Evolutionary conservation across 2,329 filamentous ascomycete genomes (phyloP), one percentile per base, ranked within the genome.

Genomic region (Penicillium sp.): DNA sequence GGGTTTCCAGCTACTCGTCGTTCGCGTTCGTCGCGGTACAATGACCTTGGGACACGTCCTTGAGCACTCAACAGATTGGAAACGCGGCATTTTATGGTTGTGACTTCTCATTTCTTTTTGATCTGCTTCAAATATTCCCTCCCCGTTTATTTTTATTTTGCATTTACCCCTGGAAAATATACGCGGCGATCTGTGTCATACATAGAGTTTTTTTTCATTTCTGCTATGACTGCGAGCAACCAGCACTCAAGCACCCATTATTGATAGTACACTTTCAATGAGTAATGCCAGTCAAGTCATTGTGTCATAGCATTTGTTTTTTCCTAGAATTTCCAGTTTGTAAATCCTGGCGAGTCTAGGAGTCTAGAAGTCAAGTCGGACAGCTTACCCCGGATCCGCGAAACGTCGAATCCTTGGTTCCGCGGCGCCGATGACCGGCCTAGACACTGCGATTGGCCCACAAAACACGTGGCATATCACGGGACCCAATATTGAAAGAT

Each of bases 311-410:
- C 27, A 10, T 10, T 2, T 6, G 27, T 13, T n/a, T 18, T 40
- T 19, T 10, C 19, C 24, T 31, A 31, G 14, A 31, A 31, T 6
- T n/a, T 31, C 6, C 24, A n/a, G 31, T 46, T 2, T 5, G n/a
- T 41, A 22, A 19, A 27, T 9, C 41, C 19, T 6, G 24, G 41
- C 37, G 18, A 46, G 9, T 40, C 36, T 18, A n/a, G 35, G 27
- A 37, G 44, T 40, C 44, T 35, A 18, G 43, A 18, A n/a, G 51
- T 37, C 46, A 6, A 36, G 41, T 50, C 56, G 18, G 53, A 50
- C 22, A 51, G 46, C 54, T 61, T 67, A 67, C 65, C 65, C 65
- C 65, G 62, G 65, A 67, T 67, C 60, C 49, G 47, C 64, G 18
- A 47, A 60, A 54, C 33, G 44, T 47, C 62, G 16, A 54, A 55